Percentiles rank a stretch among this genome's conserved stretches.
Evolutionary conservation across 164 flowering plant genomes (phyloP).

Genomic region (Cinnamomum micranthum): DNA sequence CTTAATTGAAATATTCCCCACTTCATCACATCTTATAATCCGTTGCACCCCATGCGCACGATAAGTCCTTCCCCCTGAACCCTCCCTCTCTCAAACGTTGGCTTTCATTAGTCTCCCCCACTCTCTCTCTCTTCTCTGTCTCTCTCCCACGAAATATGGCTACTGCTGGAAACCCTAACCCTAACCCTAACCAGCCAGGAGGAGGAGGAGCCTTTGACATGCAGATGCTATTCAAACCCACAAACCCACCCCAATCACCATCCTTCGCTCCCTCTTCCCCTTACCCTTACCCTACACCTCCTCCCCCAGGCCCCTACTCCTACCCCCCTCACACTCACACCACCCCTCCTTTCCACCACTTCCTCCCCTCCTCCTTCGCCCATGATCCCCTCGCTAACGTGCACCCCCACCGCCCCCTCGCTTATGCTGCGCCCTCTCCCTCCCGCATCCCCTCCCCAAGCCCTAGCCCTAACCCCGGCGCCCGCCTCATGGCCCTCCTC

Average conservation of each 20-base stretch:
- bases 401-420: slow-evolving; percentile 42
- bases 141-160: neutral
- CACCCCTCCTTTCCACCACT: slow-evolving; percentile 25
- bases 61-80: no score
- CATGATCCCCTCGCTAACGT: slow-evolving; percentile 21
- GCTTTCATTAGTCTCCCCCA: neutral
- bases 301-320: slow-evolving; percentile 32
- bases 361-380: slow-evolving; percentile 19
- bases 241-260: slow-evolving; percentile 5
- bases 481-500: slow-evolving; percentile 68
- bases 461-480: slow-evolving; percentile 40
- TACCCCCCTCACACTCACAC: slow-evolving; percentile 45
- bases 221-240: slow-evolving; percentile 58
- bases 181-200: slow-evolving; percentile 10
- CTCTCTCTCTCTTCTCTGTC: neutral
- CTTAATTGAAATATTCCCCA: no score
- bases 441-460: slow-evolving; percentile 5
- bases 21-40: no score
- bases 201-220: slow-evolving; percentile 41
- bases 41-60: no score
- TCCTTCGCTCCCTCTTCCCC: slow-evolving; percentile 16
- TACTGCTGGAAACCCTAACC: slow-evolving; percentile 54
- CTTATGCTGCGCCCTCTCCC: slow-evolving; percentile 47
- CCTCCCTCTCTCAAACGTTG: no score
- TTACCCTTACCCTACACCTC: slow-evolving; percentile 38